Evolutionary conservation across 2,329 filamentous ascomycete genomes (phyloP).

Genomic region (Cladophialophora bantiana): DNA sequence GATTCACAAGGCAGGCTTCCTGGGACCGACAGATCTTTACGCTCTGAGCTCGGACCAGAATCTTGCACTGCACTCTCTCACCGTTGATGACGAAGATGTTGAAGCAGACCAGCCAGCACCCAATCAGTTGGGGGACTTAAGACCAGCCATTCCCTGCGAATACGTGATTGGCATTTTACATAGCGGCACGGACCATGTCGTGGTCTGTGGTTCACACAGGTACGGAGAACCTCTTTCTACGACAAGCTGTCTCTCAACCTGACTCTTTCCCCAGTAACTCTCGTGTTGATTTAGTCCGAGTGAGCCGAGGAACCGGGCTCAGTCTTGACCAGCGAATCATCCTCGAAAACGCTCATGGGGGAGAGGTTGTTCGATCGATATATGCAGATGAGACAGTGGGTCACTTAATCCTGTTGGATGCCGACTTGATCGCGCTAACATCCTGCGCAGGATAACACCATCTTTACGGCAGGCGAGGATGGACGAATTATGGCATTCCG

Average conservation of each 20-base stretch:
- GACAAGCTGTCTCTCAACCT: neutral
- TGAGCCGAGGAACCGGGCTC: constrained; percentile 44
- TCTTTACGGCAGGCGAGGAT: constrained; percentile 57
- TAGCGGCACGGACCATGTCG: constrained; percentile 34
- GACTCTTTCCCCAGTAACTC: constrained; percentile 31
- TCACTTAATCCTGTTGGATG: constrained; percentile 16
- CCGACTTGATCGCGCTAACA: constrained; percentile 5
- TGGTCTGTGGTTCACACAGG: constrained; percentile 40
- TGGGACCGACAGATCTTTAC: constrained; percentile 60
- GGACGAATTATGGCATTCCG: constrained; percentile 42
- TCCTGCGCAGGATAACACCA: constrained; percentile 45
- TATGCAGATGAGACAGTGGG: constrained; percentile 54
- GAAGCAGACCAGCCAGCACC: constrained; percentile 58
- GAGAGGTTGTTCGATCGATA: constrained; percentile 56
- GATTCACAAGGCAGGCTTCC: constrained; percentile 67
- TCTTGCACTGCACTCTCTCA: constrained; percentile 63
- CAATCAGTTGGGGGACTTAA: constrained; percentile 63
- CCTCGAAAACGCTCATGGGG: constrained; percentile 57
- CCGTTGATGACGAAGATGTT: constrained; percentile 50
- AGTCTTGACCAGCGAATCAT: constrained; percentile 49
- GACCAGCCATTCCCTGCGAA: constrained; percentile 62
- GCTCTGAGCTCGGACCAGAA: constrained; percentile 69
- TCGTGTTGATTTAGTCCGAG: constrained; percentile 50
- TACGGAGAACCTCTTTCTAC: constrained; percentile 14
- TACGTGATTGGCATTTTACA: constrained; percentile 64